Conservation (phyloP, 164 flowering plant species). For the Vitis cinerea region DNA sequence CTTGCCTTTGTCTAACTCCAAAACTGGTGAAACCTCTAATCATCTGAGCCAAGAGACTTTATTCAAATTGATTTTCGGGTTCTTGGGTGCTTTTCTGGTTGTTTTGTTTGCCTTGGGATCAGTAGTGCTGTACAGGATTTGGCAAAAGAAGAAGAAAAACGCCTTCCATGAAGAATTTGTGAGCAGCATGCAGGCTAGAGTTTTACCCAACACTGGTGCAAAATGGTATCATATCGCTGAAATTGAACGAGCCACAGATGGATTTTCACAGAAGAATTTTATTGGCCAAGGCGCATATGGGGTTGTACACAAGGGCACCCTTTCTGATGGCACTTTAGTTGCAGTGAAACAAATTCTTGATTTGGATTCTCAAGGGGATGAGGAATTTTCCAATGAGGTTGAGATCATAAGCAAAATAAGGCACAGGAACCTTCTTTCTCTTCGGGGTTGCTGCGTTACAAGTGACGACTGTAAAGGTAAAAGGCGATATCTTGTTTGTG, state of each 20-base stretch:
- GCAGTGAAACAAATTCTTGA: conserved; percentile 39
- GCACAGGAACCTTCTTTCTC: conserved; percentile 41
- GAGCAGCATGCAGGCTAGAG: conserved; percentile 13
- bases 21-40: neutral
- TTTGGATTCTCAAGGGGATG: conserved; percentile 27
- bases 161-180: conserved; percentile 22
- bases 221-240: conserved; percentile 33
- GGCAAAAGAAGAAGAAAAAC: conserved; percentile 9
- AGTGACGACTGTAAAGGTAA: conserved; percentile 24
- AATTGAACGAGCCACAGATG: conserved; percentile 36
- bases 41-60: neutral
- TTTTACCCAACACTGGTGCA: conserved; percentile 30
- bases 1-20: conserved; percentile 19
- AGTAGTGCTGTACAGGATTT: conserved; percentile 15
- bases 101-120: conserved; percentile 17
- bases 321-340: conserved; percentile 32
- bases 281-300: conserved; percentile 39
- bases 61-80: conserved; percentile 13
- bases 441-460: conserved; percentile 40
- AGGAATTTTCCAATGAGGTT: conserved; percentile 39
- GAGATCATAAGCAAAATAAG: conserved; percentile 44
- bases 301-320: conserved; percentile 33
- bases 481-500: conserved; percentile 35
- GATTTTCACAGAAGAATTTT: conserved; percentile 34
- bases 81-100: conserved; percentile 21